phyloP scores from a whole-genome alignment of 371 early-diverging fungal genomes.

The Rhizopus delemar region DNA sequence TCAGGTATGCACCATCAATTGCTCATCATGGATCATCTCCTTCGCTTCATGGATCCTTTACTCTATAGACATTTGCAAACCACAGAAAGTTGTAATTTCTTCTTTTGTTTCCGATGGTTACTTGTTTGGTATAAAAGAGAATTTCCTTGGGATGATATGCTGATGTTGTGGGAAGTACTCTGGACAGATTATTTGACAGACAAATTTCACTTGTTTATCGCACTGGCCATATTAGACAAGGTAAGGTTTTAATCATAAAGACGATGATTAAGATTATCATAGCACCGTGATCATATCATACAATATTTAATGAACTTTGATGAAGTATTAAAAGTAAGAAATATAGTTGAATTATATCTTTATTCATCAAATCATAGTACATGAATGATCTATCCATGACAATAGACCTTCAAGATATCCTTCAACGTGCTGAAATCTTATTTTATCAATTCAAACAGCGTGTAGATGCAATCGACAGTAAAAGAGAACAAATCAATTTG shows the following conservation, averaged over 20 bases:
- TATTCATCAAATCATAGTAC: slow-evolving; percentile 50
- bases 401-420: slow-evolving; percentile 74
- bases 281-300: slow-evolving; percentile 80
- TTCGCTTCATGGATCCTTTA: slow-evolving; percentile 82
- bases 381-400: slow-evolving; percentile 84
- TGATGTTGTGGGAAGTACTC: slow-evolving; percentile 84
- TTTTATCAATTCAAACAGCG: slow-evolving; percentile 71
- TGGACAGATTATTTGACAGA: slow-evolving; percentile 85
- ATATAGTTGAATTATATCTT: not conserved
- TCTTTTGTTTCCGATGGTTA: slow-evolving; percentile 94
- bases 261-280: not conserved
- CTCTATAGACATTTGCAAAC: slow-evolving; percentile 76
- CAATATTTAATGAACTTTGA: slow-evolving; percentile 81
- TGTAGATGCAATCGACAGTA: slow-evolving; percentile 42
- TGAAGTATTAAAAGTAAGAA: slow-evolving; percentile 83
- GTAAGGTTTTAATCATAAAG: slow-evolving; percentile 11
- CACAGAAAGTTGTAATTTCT: slow-evolving; percentile 84
- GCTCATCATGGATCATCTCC: slow-evolving; percentile 67
- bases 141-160: slow-evolving; percentile 80
- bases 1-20: slow-evolving; percentile 89
- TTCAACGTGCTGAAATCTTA: slow-evolving; percentile 80
- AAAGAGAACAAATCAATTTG: slow-evolving; percentile 12
- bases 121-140: slow-evolving; percentile 94
- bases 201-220: slow-evolving; percentile 86
- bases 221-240: slow-evolving; percentile 82